phyloP scores from a whole-genome alignment of 225 moss, liverwort and hornwort species.

The Bryoerythrophyllum caledonicum region DNA sequence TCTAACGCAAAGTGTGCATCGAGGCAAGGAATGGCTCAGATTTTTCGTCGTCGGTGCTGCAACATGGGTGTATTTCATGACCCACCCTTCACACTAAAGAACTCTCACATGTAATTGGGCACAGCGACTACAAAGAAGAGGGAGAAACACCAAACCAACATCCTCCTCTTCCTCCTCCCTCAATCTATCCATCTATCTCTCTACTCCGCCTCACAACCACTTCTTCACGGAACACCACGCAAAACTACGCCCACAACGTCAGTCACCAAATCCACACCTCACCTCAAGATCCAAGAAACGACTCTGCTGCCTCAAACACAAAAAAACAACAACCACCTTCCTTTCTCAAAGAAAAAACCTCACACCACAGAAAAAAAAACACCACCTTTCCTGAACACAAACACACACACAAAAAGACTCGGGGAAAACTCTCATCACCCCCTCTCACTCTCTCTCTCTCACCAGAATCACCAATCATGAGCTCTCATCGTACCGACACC shows the following conservation, averaged over 20 bases:
- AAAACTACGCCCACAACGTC: too few relatives aligned
- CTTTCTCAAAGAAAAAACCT: too few relatives aligned
- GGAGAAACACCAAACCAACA: too few relatives aligned
- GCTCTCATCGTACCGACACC: constrained; percentile 9
- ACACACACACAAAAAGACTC: neutral
- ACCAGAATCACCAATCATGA: neutral
- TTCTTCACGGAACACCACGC: too few relatives aligned
- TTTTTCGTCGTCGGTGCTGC: neutral
- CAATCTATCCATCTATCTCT: too few relatives aligned
- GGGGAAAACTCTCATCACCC: neutral
- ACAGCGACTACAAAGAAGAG: too few relatives aligned
- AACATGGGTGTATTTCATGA: neutral
- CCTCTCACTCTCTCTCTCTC: neutral
- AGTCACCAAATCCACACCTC: neutral
- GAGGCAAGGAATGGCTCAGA: neutral
- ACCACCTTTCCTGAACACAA: too few relatives aligned
- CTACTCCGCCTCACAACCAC: too few relatives aligned
- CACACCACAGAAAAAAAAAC: neutral
- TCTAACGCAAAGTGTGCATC: constrained; percentile 7
- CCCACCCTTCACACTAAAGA: neutral
- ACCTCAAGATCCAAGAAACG: constrained; percentile 3
- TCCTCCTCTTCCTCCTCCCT: too few relatives aligned
- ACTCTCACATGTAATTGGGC: neutral
- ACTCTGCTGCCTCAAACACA: neutral
- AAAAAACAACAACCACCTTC: too few relatives aligned